Conservation (phyloP, 2,329 filamentous ascomycete genomes). For the Chaetomiaceae sp. region DNA sequence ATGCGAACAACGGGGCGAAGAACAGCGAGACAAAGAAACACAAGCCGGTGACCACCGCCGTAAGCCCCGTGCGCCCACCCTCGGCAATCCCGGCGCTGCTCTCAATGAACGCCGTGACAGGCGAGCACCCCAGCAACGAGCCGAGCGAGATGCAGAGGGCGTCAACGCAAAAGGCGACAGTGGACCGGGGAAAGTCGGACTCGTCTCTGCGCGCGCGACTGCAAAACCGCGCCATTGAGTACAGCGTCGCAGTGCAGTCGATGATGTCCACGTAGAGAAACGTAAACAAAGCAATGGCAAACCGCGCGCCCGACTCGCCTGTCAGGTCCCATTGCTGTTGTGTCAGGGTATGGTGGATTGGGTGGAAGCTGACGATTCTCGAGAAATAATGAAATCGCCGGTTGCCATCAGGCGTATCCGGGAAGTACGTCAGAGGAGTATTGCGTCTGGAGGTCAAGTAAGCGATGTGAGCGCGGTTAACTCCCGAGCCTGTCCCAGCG, state of each 20-base stretch:
- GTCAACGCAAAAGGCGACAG: constrained; percentile 69
- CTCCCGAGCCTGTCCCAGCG: too few relatives aligned
- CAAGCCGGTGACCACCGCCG: constrained; percentile 60
- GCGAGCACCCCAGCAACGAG: constrained; percentile 61
- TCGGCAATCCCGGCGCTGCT: constrained; percentile 70
- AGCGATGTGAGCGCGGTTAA: neutral
- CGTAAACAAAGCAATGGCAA: constrained; percentile 65
- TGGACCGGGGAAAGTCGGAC: constrained; percentile 80
- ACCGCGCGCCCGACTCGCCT: constrained; percentile 51
- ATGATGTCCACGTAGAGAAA: constrained; percentile 77
- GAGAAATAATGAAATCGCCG: constrained; percentile 66
- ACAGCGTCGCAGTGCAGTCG: constrained; percentile 69
- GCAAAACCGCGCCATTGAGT: constrained; percentile 75
- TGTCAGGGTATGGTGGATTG: constrained; percentile 56
- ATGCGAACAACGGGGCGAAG: constrained; percentile 71
- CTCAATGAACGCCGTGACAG: constrained; percentile 70
- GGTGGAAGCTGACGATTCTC: constrained; percentile 64
- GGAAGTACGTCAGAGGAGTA: constrained; percentile 68
- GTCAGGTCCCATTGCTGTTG: constrained; percentile 61
- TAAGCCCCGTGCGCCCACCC: constrained; percentile 66
- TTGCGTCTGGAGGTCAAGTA: constrained; percentile 41
- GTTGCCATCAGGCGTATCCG: constrained; percentile 57
- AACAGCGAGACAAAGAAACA: constrained; percentile 68
- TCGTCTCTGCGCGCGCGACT: constrained; percentile 49
- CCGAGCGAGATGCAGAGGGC: constrained; percentile 66